Base-by-base conservation (phyloP, 345 rosid genomes). In the Populus pruinosa region DNA sequence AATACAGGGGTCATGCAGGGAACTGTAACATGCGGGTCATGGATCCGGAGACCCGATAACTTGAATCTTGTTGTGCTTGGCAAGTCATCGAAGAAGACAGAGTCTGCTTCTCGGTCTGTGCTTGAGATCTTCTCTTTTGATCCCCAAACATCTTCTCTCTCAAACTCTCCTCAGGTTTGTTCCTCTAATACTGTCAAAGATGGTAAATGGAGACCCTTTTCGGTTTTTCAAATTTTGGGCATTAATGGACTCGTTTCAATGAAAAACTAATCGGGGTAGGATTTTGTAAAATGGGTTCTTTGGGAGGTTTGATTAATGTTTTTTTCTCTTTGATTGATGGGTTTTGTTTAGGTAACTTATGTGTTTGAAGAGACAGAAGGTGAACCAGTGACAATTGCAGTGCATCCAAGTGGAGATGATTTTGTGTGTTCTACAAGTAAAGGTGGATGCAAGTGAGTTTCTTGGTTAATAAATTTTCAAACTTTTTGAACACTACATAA, bases 41-140 rank as follows among this genome's bases (percentile, higher is more conserved):
- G 99, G 99, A 92, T 95, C 87, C 92, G 94, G 71, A 87, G 93
- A 53, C 93, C 96, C 64, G 97, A 89, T 86, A 92, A 88, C 75
- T 82, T 86, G 65, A 88, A 82, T 78, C 81, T 87, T 78, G 96
- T 86, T 33, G 86, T 93, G 43, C 75, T 95, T 83, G 94, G 89
- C 70, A 89, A 81, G 88, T 89, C 94, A 3, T 25, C 33, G 72
- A 80, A 85, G 68, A 83, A 82, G 56, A 80, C 82, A 75, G 77
- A 68, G 66, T 81, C 62, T 6, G 38, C 71, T 23, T 81, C 94
- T 39, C 82, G 93, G 25, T 82, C 97, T 47, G 84, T 77, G 67
- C 85, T 95, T 56, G 88, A 88, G 82, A 87, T 95, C 83, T 95
- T 93, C 94, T 87, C 92, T 70, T 95, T 91, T 78, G 96, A 95